Conservation (phyloP, 805 yeast species). For the Myxozyma vanderwaltii region DNA sequence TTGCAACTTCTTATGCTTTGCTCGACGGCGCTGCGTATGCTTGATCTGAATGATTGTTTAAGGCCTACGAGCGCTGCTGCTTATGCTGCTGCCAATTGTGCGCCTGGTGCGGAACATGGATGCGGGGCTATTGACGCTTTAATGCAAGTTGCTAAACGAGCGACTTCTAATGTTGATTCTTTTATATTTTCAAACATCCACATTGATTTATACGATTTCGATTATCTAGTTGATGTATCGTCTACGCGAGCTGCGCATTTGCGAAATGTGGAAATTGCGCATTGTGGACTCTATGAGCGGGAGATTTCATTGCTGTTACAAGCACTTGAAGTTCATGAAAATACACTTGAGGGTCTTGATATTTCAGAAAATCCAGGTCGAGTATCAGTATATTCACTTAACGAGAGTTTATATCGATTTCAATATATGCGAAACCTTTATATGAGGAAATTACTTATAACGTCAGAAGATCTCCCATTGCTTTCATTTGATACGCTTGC, state of each 20-base stretch:
- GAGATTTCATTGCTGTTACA: conserved; percentile 34
- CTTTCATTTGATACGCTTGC: conserved; percentile 30
- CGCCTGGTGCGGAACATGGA: conserved; percentile 15
- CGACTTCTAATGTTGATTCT: conserved; percentile 31
- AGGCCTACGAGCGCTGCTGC: conserved; percentile 8
- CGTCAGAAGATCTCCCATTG: conserved; percentile 33
- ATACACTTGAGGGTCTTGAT: conserved; percentile 34
- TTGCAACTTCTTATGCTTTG: conserved; percentile 33
- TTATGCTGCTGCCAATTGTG: not conserved
- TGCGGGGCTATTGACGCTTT: conserved; percentile 31
- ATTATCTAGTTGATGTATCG: conserved; percentile 30
- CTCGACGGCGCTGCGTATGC: conserved; percentile 30
- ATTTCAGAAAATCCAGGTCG: conserved; percentile 37
- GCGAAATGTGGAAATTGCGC: conserved; percentile 32
- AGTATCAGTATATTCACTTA: conserved; percentile 30
- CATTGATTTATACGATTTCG: conserved; percentile 29
- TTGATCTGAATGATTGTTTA: conserved; percentile 24
- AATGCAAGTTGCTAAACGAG: conserved; percentile 31
- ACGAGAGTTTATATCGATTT: conserved; percentile 31
- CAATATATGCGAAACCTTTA: conserved; percentile 28
- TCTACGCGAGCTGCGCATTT: conserved; percentile 29
- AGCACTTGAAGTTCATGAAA: conserved; percentile 35
- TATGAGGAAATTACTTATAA: conserved; percentile 22
- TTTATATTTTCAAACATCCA: conserved; percentile 30
- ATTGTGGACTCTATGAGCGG: conserved; percentile 36